Conservation (phyloP, 257 asterid species). For the Solanum commersonii region DNA sequence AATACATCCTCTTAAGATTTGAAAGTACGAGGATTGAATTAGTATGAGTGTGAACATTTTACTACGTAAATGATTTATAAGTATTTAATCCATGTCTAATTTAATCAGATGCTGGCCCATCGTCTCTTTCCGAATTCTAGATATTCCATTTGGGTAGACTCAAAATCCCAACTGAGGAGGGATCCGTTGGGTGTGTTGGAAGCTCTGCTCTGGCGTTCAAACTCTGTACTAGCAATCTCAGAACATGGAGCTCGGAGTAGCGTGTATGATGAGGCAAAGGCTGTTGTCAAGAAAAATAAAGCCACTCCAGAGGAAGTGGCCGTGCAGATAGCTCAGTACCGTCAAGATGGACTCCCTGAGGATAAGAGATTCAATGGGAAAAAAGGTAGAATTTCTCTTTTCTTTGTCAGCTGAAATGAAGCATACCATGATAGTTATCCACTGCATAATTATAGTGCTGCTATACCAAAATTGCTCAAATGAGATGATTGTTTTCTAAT, state of each 20-base stretch:
- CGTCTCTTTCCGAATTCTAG: conserved; percentile 90
- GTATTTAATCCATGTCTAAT: conserved; percentile 6
- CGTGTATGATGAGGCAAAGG: conserved; percentile 95
- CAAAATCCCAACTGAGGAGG: conserved; percentile 92
- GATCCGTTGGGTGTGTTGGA: conserved; percentile 92
- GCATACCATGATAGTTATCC: not conserved
- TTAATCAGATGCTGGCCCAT: conserved; percentile 87
- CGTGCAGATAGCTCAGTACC: conserved; percentile 80
- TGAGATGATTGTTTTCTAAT: not conserved
- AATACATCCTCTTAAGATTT: not conserved
- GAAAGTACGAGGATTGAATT: not conserved
- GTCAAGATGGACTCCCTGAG: conserved; percentile 76
- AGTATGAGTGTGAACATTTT: not conserved
- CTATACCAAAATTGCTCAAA: not conserved
- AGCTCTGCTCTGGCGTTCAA: conserved; percentile 86
- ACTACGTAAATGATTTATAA: not conserved
- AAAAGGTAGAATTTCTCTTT: conserved; percentile 51
- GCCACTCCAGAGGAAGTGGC: conserved; percentile 95
- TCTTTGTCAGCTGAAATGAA: not conserved
- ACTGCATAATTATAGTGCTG: not conserved
- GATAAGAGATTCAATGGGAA: conserved; percentile 89
- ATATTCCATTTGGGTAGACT: conserved; percentile 97
- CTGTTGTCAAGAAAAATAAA: conserved; percentile 88
- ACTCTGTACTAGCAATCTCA: conserved; percentile 80
- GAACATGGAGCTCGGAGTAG: conserved; percentile 99